Evolutionary conservation across 176 grass and related monocot genomes (phyloP), one percentile per base, ranked within the genome.

Genomic region (Stipa capillata): DNA sequence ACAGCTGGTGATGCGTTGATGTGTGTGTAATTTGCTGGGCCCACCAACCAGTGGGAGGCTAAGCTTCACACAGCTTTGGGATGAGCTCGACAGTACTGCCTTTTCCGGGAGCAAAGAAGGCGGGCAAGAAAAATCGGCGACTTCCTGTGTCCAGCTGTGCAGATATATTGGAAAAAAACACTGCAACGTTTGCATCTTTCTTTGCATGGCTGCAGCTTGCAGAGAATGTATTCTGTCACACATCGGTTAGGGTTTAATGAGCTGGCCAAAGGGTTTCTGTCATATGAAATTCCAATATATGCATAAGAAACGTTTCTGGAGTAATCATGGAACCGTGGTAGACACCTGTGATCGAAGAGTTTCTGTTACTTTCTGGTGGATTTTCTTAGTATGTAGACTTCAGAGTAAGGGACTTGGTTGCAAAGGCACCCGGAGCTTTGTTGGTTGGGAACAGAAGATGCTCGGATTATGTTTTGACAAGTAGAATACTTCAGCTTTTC

Each of bases 71-170:
- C 66, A 24, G 65, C 65, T 68, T 44, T 62, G 45, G 40, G 65
- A 69, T 69, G 28, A 8, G 40, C 0, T 20, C 5, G 39, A 0
- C 2, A n/a, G n/a, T n/a, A n/a, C 18, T 13, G 47, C 1, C 37
- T 69, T 70, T 18, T 42, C 66, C 24, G 24, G 0, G 66, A 70
- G 42, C 42, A 49, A 60, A 39, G 2, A 58, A 76, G 42, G 74
- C 58, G 33, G 78, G 62, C 71, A 53, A 24, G 47, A 58, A 57
- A 83, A 72, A 57, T 39, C 66, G 32, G 58, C 39, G 23, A 25
- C 18, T 79, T 74, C 75, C 81, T 84, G 74, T 60, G 68, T 52
- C 48, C 81, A 79, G 81, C 75, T 84, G 41, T 48, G 52, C n/a
- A 21, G 41, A 12, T 71, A n/a, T 45, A 29, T 10, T 48, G 66